These are phyloP conservation scores for Paecilomyces dactylethromorphus DNA, from an alignment of 2,329 filamentous ascomycete species.

Conservation along the genomic window DNA sequence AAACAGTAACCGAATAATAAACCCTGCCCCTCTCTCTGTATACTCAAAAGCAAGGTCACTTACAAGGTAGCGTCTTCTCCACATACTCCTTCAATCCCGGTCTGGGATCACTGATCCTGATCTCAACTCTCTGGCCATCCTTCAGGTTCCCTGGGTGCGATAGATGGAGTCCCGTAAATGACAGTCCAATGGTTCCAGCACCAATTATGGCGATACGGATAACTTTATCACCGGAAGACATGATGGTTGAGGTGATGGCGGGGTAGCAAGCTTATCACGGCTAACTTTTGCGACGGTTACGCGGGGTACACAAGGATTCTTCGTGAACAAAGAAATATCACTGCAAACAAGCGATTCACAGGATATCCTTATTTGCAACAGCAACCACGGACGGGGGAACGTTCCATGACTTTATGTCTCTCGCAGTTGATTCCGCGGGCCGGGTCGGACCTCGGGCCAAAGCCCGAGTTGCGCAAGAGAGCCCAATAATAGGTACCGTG, in stretches of 20 bases:
- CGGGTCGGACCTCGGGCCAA: neutral
- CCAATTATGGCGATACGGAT: constrained; percentile 30
- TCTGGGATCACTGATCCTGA: constrained; percentile 43
- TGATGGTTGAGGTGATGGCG: no score
- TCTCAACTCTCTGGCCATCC: constrained; percentile 27
- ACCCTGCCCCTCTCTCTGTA: no score
- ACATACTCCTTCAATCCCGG: constrained; percentile 44
- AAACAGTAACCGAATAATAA: no score
- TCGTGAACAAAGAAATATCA: no score
- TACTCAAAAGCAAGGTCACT: neutral
- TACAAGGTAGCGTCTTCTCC: constrained; percentile 29
- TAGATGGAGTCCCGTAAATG: constrained; percentile 42
- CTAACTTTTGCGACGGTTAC: no score
- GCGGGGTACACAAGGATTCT: no score
- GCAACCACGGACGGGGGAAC: neutral
- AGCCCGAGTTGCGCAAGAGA: neutral
- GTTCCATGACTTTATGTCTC: neutral
- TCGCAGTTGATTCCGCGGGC: neutral
- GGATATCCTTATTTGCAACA: neutral
- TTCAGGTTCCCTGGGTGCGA: constrained; percentile 8
- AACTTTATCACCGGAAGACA: neutral
- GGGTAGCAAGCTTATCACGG: no score
- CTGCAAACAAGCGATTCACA: neutral
- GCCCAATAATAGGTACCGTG: neutral
- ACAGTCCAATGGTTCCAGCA: constrained; percentile 47